These are phyloP conservation scores for Boletus tomentosulus DNA, from an alignment of 768 basidiomycete genomes.

Conservation along the genomic window DNA sequence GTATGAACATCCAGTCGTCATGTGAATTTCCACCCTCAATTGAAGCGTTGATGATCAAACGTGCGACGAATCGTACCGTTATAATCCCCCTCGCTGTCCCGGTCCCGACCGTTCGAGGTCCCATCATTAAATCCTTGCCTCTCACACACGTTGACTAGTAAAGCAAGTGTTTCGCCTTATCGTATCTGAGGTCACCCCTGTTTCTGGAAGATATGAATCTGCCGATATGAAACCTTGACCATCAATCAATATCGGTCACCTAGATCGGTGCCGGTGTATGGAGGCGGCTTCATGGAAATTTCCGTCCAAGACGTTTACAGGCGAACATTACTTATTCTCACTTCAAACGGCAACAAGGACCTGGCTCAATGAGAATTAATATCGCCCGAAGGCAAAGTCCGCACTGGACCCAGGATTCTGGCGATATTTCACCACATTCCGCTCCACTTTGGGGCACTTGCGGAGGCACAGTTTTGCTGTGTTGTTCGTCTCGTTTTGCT, in stretches of 20 bases:
- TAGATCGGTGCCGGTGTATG: slow-evolving; percentile 6
- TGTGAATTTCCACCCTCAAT: background rate
- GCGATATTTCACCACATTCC: slow-evolving; percentile 2
- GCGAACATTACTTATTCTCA: background rate
- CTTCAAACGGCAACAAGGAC: background rate
- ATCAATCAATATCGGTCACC: background rate
- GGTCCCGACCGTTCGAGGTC: slow-evolving; percentile 7
- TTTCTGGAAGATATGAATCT: background rate
- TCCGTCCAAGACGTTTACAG: background rate
- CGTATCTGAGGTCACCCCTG: background rate
- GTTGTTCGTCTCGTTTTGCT: background rate
- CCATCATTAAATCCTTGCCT: background rate
- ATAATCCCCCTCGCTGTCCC: background rate
- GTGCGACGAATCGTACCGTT: background rate
- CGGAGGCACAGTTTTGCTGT: slow-evolving; percentile 16
- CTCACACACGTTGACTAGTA: background rate
- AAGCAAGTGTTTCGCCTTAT: background rate
- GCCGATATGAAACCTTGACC: background rate
- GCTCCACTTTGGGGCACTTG: background rate
- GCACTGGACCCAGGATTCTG: slow-evolving; percentile 6
- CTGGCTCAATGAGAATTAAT: background rate
- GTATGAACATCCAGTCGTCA: background rate
- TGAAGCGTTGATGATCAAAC: slow-evolving; percentile 1
- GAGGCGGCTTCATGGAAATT: background rate
- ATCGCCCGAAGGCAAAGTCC: slow-evolving; percentile 11